These are phyloP conservation scores for Daedaleopsis nitida DNA, from an alignment of 768 basidiomycete species.

Conservation along the genomic window DNA sequence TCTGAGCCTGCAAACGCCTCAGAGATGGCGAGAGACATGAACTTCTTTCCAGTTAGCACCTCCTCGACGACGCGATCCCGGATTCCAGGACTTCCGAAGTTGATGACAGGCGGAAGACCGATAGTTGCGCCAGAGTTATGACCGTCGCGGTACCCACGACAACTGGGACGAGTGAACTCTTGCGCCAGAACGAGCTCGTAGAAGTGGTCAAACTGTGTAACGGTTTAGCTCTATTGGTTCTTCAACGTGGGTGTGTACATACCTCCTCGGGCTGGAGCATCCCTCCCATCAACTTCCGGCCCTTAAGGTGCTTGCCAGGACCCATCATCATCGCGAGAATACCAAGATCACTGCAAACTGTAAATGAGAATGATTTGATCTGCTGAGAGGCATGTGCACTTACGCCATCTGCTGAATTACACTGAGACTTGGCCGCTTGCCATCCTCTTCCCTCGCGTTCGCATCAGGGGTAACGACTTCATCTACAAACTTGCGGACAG, in stretches of 20 bases:
- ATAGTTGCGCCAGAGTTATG: constrained; percentile 77
- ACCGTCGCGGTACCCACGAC: constrained; percentile 83
- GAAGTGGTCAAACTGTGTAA: constrained; percentile 76
- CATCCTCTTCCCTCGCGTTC: constrained; percentile 75
- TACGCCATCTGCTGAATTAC: constrained; percentile 86
- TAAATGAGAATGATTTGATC: neutral
- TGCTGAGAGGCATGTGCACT: constrained; percentile 15
- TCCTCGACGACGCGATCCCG: constrained; percentile 60
- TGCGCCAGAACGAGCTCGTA: constrained; percentile 84
- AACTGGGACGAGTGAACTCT: constrained; percentile 69
- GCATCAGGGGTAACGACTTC: constrained; percentile 58
- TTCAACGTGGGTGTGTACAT: constrained; percentile 13
- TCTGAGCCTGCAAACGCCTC: constrained; percentile 90
- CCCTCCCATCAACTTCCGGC: constrained; percentile 72
- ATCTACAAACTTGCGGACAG: constrained; percentile 66
- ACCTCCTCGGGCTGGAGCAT: constrained; percentile 77
- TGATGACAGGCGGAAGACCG: constrained; percentile 81
- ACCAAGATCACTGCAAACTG: constrained; percentile 55
- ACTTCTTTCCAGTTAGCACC: constrained; percentile 75
- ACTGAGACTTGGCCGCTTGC: constrained; percentile 79
- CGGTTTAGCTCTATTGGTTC: neutral
- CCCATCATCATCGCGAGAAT: constrained; percentile 92
- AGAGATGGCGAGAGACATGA: constrained; percentile 84
- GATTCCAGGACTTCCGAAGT: constrained; percentile 72
- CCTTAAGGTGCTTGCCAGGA: constrained; percentile 85